Evolutionary conservation across 1,284 basidiomycete genomes (phyloP), one percentile per base, ranked within the genome.

Genomic region (Lignosus rhinocerotis): DNA sequence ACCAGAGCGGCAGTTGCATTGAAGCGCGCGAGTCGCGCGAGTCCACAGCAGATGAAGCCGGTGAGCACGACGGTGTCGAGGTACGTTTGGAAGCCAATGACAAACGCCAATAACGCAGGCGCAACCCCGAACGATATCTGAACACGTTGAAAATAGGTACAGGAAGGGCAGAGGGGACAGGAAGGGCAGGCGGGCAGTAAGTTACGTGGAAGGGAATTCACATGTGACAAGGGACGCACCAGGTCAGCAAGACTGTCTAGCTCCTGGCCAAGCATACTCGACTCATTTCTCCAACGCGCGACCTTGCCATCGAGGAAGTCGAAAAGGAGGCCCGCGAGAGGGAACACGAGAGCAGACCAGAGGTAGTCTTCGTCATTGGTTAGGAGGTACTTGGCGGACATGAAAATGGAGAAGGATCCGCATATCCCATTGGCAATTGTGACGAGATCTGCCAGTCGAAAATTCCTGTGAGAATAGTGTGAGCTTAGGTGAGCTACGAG

Each of bases 361-460:
- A 98, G 79, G 74, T 88, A 86, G 64, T 85, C 83, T 60, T 84
- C 81, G 73, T 99, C 93, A 64, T 89, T 86, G 31, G 91, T 91
- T 54, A 93, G 69, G 63, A 96, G 82, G 76, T 96, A 96, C 59
- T 89, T 88, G 41, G 91, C 94, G 8, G 93, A 96, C 38, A 92
- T 95, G 73, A 96, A 96, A 65, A 99, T 83, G 42, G 96, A 98
- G 68, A 98, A 90, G 14, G 93, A 93, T 58, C 97, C 97, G 76
- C 97, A 99, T 73, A 99, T 93, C 42, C 97, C 97, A 72, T 99
- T 99, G 90, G 97, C 96, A 65, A 99, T 94, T n/a, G 96, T 99
- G 69, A 99, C 94, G 46, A 97, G 84, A 77, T 99, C 96, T 67
- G 96, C 96, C 36, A 99, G 86, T 58, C 96, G 94, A 73, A 99